Conservation (phyloP, 202 grass and related monocot genomes). For the Saccharum hybrid region DNA sequence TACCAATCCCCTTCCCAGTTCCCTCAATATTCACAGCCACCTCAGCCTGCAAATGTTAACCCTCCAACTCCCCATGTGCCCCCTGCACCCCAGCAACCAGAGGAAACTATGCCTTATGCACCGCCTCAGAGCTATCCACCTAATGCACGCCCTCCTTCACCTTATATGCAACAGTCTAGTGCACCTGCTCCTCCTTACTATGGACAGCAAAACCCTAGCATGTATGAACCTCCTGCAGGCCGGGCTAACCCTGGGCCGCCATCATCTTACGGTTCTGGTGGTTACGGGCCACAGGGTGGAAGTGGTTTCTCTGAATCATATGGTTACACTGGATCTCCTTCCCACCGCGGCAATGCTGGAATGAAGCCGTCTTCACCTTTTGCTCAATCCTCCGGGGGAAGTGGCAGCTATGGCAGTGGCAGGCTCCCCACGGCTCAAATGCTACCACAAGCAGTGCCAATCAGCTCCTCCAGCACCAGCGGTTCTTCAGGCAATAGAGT, state of each 20-base stretch:
- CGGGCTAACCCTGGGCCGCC: slow-evolving; percentile 57
- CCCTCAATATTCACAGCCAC: slow-evolving; percentile 59
- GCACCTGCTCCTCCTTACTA: slow-evolving; percentile 70
- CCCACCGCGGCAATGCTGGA: slow-evolving; percentile 58
- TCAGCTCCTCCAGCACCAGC: slow-evolving; percentile 46
- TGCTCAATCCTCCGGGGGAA: slow-evolving; percentile 53
- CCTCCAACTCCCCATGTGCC: slow-evolving; percentile 48
- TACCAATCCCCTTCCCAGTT: slow-evolving; percentile 50
- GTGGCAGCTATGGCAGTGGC: slow-evolving; percentile 49
- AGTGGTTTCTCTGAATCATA: slow-evolving; percentile 67
- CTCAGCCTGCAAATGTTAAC: slow-evolving; percentile 53
- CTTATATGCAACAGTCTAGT: slow-evolving; percentile 55
- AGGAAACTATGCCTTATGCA: slow-evolving; percentile 57
- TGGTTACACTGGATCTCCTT: slow-evolving; percentile 70
- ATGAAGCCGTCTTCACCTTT: slow-evolving; percentile 59
- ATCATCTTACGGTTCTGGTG: slow-evolving; percentile 55
- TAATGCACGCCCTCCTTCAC: slow-evolving; percentile 46
- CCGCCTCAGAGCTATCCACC: slow-evolving; percentile 64
- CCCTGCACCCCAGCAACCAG: slow-evolving; percentile 51
- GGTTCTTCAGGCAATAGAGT: slow-evolving; percentile 62
- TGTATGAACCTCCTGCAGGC: slow-evolving; percentile 62
- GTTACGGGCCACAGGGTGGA: slow-evolving; percentile 66
- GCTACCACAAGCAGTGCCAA: slow-evolving; percentile 68
- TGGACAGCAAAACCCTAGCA: slow-evolving; percentile 56
- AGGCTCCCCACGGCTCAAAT: slow-evolving; percentile 76